Evolutionary conservation across 371 early-diverging fungal species (phyloP).

Genomic region (Polyrhizophydium stewartii): DNA sequence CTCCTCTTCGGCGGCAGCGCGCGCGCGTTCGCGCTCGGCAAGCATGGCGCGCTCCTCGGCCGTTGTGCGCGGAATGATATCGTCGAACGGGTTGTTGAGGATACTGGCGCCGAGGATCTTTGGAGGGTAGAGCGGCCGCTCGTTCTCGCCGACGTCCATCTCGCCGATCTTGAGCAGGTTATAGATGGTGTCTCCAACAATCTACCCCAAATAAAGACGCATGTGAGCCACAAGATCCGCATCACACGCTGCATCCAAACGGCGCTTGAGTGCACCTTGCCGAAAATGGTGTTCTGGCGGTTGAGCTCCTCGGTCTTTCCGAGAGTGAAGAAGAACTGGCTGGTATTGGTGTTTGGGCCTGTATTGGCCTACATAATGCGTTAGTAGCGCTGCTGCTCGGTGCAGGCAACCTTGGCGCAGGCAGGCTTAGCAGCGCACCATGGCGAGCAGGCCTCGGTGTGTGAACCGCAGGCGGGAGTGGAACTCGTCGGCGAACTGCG

Average conservation of each 20-base stretch:
- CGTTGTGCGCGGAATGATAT: slow-evolving; percentile 80
- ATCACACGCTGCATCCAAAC: neutral
- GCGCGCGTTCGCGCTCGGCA: slow-evolving; percentile 1
- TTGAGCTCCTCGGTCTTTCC: slow-evolving; percentile 81
- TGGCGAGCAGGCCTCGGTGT: slow-evolving; percentile 83
- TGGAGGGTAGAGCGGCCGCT: slow-evolving; percentile 79
- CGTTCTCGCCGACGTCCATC: slow-evolving; percentile 69
- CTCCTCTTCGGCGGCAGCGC: slow-evolving; percentile 33
- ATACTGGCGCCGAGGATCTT: slow-evolving; percentile 64
- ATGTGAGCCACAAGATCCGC: too few relatives aligned
- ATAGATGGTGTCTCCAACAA: slow-evolving; percentile 88
- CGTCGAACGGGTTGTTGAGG: slow-evolving; percentile 85
- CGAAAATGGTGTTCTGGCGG: slow-evolving; percentile 87
- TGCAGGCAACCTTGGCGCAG: too few relatives aligned
- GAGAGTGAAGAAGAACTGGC: slow-evolving; percentile 94
- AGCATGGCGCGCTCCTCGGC: slow-evolving; percentile 43
- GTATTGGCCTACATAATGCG: slow-evolving; percentile 60
- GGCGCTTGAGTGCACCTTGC: slow-evolving; percentile 53
- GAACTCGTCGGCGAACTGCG: slow-evolving; percentile 79
- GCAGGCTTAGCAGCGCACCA: slow-evolving; percentile 29
- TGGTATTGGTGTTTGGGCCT: slow-evolving; percentile 70
- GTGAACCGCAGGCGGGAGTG: slow-evolving; percentile 86
- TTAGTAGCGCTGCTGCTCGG: too few relatives aligned
- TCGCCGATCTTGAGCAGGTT: slow-evolving; percentile 86
- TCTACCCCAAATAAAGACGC: too few relatives aligned